These are phyloP conservation scores for Eucalyptus rudis DNA, from an alignment of 345 rosid species.

Conservation along the genomic window DNA sequence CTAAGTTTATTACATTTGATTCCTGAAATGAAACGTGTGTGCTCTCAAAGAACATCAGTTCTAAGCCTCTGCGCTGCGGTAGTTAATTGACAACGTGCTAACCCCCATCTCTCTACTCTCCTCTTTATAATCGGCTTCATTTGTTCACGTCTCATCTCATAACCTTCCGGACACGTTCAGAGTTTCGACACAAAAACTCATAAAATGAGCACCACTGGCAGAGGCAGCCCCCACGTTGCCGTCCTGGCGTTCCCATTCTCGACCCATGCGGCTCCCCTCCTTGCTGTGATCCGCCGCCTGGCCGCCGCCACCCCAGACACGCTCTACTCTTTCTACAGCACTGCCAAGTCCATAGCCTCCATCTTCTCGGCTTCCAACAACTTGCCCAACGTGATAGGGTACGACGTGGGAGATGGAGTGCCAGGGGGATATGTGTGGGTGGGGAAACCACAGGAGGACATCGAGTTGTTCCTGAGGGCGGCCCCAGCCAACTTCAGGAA, in stretches of 20 bases:
- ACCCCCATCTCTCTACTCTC: background rate
- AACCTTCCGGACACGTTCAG: background rate
- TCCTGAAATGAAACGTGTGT: background rate
- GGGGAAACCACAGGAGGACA: conserved; percentile 16
- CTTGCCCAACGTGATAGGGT: background rate
- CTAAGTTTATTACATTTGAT: background rate
- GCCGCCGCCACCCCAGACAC: conserved; percentile 8
- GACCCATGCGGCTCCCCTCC: conserved; percentile 22
- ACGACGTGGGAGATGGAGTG: conserved; percentile 11
- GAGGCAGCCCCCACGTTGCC: conserved; percentile 10
- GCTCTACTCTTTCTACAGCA: conserved; percentile 26
- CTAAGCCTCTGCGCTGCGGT: background rate
- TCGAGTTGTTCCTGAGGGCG: conserved; percentile 19
- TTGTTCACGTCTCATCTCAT: background rate
- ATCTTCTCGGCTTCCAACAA: background rate
- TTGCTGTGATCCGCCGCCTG: conserved; percentile 12
- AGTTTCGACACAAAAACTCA: background rate
- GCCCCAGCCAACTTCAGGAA: conserved; percentile 11
- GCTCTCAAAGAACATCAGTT: background rate
- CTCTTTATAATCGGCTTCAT: background rate
- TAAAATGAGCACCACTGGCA: background rate
- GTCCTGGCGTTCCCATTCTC: conserved; percentile 31
- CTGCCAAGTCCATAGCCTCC: background rate
- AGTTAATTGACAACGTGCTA: background rate
- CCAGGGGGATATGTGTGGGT: conserved; percentile 4